Evolutionary conservation across 208 protist species (phyloP).

Genomic region (Crithidia fasciculata): DNA sequence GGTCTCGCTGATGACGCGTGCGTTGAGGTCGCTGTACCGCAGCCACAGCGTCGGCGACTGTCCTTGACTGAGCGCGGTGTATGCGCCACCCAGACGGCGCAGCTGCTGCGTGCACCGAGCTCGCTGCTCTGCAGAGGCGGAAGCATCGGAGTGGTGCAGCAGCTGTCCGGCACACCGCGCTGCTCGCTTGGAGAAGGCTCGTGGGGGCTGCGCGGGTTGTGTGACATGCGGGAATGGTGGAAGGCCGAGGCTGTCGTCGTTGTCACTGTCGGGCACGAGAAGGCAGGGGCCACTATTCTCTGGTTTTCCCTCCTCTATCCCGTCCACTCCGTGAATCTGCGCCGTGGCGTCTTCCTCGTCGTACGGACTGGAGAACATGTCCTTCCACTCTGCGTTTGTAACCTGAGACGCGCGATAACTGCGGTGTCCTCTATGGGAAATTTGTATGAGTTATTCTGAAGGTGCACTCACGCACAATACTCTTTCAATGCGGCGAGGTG

Average conservation of each 20-base stretch:
- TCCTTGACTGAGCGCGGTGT: slow-evolving; percentile 40
- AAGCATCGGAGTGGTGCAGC: slow-evolving; percentile 15
- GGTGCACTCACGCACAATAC: too few relatives aligned
- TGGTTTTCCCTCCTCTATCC: too few relatives aligned
- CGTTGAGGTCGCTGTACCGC: slow-evolving; percentile 28
- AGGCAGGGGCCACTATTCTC: background rate
- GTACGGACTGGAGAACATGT: slow-evolving; percentile 9
- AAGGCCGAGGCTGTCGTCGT: slow-evolving; percentile 23
- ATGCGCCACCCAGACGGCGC: slow-evolving; percentile 52
- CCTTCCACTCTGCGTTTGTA: too few relatives aligned
- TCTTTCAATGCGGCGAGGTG: too few relatives aligned
- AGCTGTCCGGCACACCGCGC: slow-evolving; percentile 25
- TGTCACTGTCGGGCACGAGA: slow-evolving; percentile 36
- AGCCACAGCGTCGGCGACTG: slow-evolving; percentile 47
- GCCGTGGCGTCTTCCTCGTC: background rate
- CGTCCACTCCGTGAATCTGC: too few relatives aligned
- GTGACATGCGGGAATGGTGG: background rate
- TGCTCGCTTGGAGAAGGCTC: slow-evolving; percentile 33
- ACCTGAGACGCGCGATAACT: too few relatives aligned
- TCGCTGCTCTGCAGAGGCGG: background rate
- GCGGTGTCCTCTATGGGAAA: background rate
- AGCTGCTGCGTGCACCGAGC: slow-evolving; percentile 34
- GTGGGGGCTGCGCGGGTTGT: background rate
- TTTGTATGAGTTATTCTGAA: background rate
- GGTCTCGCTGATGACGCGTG: slow-evolving; percentile 36